Percentiles rank a stretch among this genome's conserved stretches.
phyloP scores from a whole-genome alignment of 768 basidiomycete species.

The Serendipita indica region DNA sequence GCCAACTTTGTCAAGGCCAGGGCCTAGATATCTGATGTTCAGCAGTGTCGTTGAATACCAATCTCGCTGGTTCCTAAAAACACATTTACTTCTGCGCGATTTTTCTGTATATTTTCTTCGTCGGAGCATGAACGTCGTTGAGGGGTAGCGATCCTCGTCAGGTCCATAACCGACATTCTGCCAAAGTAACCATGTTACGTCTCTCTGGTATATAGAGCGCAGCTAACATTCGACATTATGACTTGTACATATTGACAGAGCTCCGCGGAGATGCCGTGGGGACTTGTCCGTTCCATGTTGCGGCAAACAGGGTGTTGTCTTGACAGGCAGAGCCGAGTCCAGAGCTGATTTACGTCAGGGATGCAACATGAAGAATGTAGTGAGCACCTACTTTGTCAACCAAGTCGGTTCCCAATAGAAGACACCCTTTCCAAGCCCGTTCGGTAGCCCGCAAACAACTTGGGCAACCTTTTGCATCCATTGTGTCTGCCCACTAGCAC shows the following conservation, averaged over 20 bases:
- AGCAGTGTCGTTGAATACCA: too few relatives aligned
- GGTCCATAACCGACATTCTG: too few relatives aligned
- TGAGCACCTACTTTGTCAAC: neutral
- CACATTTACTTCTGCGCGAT: too few relatives aligned
- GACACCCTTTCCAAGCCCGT: conserved; percentile 28
- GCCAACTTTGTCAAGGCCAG: neutral
- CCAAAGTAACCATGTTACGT: too few relatives aligned
- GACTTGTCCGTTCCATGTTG: neutral
- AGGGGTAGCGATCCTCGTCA: too few relatives aligned
- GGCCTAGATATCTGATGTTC: too few relatives aligned
- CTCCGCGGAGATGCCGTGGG: neutral
- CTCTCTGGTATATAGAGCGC: too few relatives aligned
- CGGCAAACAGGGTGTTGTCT: neutral
- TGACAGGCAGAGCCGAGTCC: neutral
- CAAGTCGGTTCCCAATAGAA: conserved; percentile 18
- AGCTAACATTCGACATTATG: neutral
- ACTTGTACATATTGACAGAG: conserved; percentile 2
- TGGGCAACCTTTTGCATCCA: conserved; percentile 39
- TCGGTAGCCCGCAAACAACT: conserved; percentile 29
- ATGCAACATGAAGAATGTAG: neutral
- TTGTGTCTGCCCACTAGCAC: conserved; percentile 35
- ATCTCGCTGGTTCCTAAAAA: too few relatives aligned
- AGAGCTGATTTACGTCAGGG: neutral
- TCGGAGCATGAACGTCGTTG: too few relatives aligned
- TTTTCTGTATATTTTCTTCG: too few relatives aligned